Conservation (phyloP, 805 yeast species). For the Metschnikowia borealis region DNA sequence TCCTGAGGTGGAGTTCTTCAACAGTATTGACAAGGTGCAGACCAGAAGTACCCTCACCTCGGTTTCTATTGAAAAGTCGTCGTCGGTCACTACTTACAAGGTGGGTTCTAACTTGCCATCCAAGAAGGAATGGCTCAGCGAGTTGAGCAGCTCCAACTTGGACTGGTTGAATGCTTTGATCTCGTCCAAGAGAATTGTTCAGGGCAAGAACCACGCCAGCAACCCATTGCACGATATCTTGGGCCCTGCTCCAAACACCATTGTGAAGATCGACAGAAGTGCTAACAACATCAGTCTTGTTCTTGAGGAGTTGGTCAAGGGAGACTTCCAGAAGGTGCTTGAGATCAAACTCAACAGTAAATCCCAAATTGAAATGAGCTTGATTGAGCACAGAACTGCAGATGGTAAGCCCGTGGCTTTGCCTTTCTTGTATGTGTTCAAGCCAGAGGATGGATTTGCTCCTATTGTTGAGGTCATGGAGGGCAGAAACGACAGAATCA, state of each 20-base stretch:
- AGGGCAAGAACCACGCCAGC: constrained; percentile 71
- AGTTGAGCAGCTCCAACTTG: constrained; percentile 72
- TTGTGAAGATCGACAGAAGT: constrained; percentile 55
- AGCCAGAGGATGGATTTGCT: constrained; percentile 88
- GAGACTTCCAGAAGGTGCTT: constrained; percentile 63
- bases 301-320: constrained; percentile 69
- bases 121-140: constrained; percentile 60
- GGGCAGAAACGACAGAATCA: constrained; percentile 88
- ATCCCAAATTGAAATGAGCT: constrained; percentile 58
- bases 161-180: constrained; percentile 93
- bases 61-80: constrained; percentile 31
- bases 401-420: constrained; percentile 71
- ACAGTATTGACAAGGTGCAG: constrained; percentile 46
- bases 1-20: constrained; percentile 88
- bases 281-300: constrained; percentile 57
- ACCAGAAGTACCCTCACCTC: constrained; percentile 22
- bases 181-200: constrained; percentile 74
- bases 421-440: constrained; percentile 72
- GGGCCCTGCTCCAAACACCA: constrained; percentile 61
- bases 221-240: constrained; percentile 81
- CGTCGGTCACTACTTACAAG: constrained; percentile 32
- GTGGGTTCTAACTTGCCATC: constrained; percentile 35
- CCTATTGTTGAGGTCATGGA: constrained; percentile 89
- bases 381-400: constrained; percentile 86
- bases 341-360: constrained; percentile 50